Base-by-base conservation (phyloP, 768 basidiomycete species). In the Termitomyces sp. region DNA sequence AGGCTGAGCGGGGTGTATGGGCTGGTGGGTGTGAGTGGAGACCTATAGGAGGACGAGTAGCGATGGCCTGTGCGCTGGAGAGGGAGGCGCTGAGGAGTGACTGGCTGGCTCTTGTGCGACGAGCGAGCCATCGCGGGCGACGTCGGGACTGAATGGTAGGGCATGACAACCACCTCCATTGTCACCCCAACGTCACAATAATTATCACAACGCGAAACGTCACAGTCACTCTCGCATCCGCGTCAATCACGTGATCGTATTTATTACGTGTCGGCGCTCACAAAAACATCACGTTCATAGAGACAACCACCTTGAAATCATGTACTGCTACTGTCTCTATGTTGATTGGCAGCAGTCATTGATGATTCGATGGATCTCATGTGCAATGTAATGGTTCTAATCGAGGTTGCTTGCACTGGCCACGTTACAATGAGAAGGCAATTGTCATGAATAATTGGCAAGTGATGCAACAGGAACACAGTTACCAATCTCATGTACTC, bases 1-100 rank as follows among this genome's bases (percentile, higher is more conserved):
- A 86, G 75, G 63, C 85, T 87, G 64, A 85, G 75, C 30, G 87
- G 85, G 3, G 85, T 87, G 68, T 85, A 87, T 8, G 86, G 84
- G 19, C 85, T 84, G 51, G 77, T 75, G 22, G 86, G 84, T 14
- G 85, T 85, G 50, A 77, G 67, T 19, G 86, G 85, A 58, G 85
- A 85, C 68, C 74, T 78, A 70, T 77, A 71, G 62, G 64, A 63
- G n/a, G 62, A 60, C 22, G 77, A 73, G 59, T 76, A 70, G 46
- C 72, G 72, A 57, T 77, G 74, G 40, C 71, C 71, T 38, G 77
- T 76, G 51, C 78, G 77, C 51, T 61, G 59, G 30, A n/a, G 17
- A 52, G 77, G 67, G 65, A 76, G 71, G 61, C 86, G 81, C 68
- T 87, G 86, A 43, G 86, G 86, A 34, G 86, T 88, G 47, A 82